Evolutionary conservation across 2,329 filamentous ascomycete genomes (phyloP), one percentile per base, ranked within the genome.

Genomic region (Fusarium newnesense): DNA sequence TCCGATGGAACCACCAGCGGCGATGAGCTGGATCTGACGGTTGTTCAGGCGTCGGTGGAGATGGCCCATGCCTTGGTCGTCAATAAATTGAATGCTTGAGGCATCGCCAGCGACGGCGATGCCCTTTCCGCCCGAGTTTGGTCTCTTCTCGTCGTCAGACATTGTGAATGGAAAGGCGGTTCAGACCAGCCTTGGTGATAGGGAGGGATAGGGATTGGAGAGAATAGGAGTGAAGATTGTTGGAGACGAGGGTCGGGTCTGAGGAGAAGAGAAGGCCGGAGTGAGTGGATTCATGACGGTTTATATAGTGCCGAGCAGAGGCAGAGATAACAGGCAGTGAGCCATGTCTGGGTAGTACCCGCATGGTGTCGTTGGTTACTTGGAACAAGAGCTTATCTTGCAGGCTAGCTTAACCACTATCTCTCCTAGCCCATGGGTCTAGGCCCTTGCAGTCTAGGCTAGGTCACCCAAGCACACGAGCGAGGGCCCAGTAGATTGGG

Each of bases 21-120:
- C 71, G 42, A 73, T 73, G 53, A 88, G 77, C 71, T 74, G 72
- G 68, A 74, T 72, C 60, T 74, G 72, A 40, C 72, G 64, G 59
- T 74, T 74, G 40, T 65, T 65, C 32, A 74, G 72, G 30, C 72
- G 46, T 24, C 72, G 60, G 19, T 74, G 72, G 24, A 74, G 72
- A 34, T 75, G 67, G 21, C 72, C 72, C 71, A 74, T 72, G 39
- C 21, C 65, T 19, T 49, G 36, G 9, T 63, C 57, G 18, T 49
- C 52, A 18, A 43, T 30, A 36, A 21, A 50, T 36, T 59, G 59
- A 2, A 73, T 10, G 50, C 71, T 73, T 18, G 47, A 28, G 37
- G 18, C 30, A 36, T 74, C 71, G 37, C 64, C 66, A 9, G 37
- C 64, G 39, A 50, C 58, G n/a, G 53, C 64, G 13, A 32, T 52